These are phyloP conservation scores for Heterobasidion occidentale DNA, from an alignment of 1,284 basidiomycete species.

Conservation along the genomic window DNA sequence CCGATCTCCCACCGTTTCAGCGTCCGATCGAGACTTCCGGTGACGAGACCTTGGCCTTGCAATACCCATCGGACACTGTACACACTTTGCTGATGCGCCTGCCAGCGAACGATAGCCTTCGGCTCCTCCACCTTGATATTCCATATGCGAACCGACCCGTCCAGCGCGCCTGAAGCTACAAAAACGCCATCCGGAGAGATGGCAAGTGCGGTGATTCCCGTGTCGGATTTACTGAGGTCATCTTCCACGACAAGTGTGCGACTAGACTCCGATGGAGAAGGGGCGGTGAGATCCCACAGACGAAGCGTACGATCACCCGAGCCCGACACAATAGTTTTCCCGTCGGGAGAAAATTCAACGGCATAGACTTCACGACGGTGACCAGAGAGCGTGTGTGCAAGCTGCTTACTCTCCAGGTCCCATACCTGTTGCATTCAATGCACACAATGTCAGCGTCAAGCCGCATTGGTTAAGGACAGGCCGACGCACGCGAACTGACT, in stretches of 20 bases:
- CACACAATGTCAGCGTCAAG: neutral
- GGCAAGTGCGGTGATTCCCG: conserved; percentile 74
- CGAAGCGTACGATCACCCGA: conserved; percentile 87
- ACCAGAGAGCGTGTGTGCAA: conserved; percentile 37
- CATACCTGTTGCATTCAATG: conserved; percentile 53
- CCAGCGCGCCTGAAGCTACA: conserved; percentile 80
- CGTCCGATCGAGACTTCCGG: conserved; percentile 82
- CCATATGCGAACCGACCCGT: conserved; percentile 85
- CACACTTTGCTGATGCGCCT: conserved; percentile 28
- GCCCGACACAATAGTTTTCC: conserved; percentile 79
- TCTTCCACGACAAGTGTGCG: conserved; percentile 50
- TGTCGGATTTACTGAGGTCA: conserved; percentile 50
- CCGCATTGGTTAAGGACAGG: neutral
- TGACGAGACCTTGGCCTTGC: conserved; percentile 64
- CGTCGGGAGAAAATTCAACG: conserved; percentile 80
- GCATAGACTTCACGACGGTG: conserved; percentile 91
- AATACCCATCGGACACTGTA: conserved; percentile 2
- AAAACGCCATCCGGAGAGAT: conserved; percentile 77
- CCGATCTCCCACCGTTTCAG: conserved; percentile 75
- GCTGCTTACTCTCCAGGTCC: conserved; percentile 47
- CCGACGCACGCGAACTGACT: conserved; percentile 64
- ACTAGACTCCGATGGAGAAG: neutral
- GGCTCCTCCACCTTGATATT: conserved; percentile 30
- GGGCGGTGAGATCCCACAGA: conserved; percentile 74
- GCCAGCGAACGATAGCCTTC: conserved; percentile 1